A percentile compares a stretch with the other conserved stretches of the same genome.
These are phyloP conservation scores for Starmerella cellae DNA, from an alignment of 805 yeast species.

Conservation along the genomic window DNA sequence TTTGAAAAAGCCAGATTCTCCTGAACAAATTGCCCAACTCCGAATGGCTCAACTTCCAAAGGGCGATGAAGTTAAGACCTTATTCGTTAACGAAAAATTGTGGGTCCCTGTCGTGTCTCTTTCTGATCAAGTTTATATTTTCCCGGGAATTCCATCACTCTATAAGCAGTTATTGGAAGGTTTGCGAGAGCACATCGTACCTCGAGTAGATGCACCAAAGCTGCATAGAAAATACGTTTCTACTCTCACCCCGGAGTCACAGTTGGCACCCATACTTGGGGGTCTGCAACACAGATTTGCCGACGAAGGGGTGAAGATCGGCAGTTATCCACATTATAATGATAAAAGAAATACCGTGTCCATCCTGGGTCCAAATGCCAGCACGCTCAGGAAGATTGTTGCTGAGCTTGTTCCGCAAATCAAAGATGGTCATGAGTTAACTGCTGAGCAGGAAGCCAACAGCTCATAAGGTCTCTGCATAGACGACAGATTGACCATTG, in stretches of 20 bases:
- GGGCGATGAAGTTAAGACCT: conserved; percentile 26
- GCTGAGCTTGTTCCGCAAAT: conserved; percentile 35
- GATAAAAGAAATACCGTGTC: conserved; percentile 57
- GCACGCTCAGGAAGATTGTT: conserved; percentile 36
- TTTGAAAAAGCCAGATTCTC: conserved; percentile 17
- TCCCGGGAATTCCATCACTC: conserved; percentile 76
- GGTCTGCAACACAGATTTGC: conserved; percentile 36
- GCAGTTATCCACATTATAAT: conserved; percentile 71
- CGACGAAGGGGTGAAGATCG: conserved; percentile 46
- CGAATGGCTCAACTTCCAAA: conserved; percentile 71
- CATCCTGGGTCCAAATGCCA: conserved; percentile 45
- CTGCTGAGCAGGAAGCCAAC: conserved; percentile 41
- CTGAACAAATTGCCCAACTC: conserved; percentile 47
- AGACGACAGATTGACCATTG: neutral
- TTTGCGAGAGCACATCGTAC: conserved; percentile 30
- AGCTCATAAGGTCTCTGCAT: conserved; percentile 5
- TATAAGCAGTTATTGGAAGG: conserved; percentile 44
- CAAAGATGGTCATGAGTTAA: conserved; percentile 41
- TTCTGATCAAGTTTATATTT: conserved; percentile 48
- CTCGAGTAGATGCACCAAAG: conserved; percentile 31
- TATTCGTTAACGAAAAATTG: conserved; percentile 37
- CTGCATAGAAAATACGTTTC: conserved; percentile 38
- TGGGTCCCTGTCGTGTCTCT: conserved; percentile 81
- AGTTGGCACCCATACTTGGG: conserved; percentile 51
- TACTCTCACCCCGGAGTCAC: conserved; percentile 49